Percentiles rank a stretch among this genome's conserved stretches.
phyloP scores from a whole-genome alignment of 768 basidiomycete species.

The Rubroboletus pulcherrimus region DNA sequence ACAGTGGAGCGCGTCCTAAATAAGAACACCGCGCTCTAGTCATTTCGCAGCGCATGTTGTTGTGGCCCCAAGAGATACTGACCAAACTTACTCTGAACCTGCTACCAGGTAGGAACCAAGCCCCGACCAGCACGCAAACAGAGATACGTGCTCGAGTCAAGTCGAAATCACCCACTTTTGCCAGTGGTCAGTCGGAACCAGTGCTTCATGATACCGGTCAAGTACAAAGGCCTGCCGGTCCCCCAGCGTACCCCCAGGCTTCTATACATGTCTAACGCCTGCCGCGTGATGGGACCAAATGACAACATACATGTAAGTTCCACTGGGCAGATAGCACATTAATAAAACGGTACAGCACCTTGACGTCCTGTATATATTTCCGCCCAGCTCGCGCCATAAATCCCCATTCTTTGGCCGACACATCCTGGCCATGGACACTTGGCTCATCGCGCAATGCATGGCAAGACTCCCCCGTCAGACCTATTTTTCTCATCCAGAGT shows the following conservation, averaged over 20 bases:
- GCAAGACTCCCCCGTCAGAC: constrained; percentile 5
- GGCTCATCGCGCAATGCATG: constrained; percentile 14
- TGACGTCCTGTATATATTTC: neutral
- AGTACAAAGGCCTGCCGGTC: neutral
- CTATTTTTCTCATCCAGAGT: constrained; percentile 13
- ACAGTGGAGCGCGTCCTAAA: neutral
- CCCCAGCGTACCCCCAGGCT: neutral
- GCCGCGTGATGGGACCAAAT: neutral
- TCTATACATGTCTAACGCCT: neutral
- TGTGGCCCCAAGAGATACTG: too few species aligned
- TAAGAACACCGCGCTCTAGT: neutral
- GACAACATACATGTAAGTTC: neutral
- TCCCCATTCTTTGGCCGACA: neutral
- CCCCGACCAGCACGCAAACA: neutral
- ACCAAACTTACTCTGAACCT: neutral
- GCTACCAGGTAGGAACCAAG: neutral
- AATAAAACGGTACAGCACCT: neutral
- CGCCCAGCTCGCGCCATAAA: neutral
- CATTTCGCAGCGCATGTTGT: neutral
- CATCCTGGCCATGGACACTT: constrained; percentile 2
- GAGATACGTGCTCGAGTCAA: neutral
- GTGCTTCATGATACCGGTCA: neutral
- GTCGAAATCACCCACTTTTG: neutral
- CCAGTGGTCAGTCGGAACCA: neutral
- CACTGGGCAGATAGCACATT: neutral